A percentile compares a stretch with the other conserved stretches of the same genome.
phyloP scores from a whole-genome alignment of 495 filamentous ascomycete species.

The Lindgomyces ingoldianus region DNA sequence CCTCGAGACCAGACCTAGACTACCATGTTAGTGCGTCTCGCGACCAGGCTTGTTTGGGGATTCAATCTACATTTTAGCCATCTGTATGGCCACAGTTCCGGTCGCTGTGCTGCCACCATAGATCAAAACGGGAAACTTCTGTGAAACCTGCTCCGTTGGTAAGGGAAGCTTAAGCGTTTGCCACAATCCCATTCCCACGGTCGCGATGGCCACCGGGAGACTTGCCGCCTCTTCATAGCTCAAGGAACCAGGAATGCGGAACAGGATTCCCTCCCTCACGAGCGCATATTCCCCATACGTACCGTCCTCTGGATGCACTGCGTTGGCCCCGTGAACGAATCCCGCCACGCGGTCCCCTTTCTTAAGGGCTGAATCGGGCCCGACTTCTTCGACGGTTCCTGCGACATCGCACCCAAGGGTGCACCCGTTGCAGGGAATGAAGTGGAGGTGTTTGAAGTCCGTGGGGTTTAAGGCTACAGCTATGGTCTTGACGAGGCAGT shows the following conservation, averaged over 20 bases:
- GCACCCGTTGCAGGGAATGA: constrained; percentile 31
- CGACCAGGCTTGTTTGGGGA: too few species aligned
- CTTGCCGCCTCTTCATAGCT: constrained; percentile 57
- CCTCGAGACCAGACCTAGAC: constrained; percentile 14
- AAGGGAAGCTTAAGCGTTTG: constrained; percentile 48
- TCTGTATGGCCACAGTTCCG: constrained; percentile 58
- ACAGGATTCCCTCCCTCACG: constrained; percentile 52
- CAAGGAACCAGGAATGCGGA: constrained; percentile 56
- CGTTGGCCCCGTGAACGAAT: background rate
- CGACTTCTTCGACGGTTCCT: constrained; percentile 56
- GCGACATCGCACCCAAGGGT: constrained; percentile 58
- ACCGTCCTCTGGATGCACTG: background rate
- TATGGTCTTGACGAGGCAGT: constrained; percentile 48
- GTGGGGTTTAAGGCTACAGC: constrained; percentile 58
- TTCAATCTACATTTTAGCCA: constrained; percentile 49
- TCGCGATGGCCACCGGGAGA: constrained; percentile 55
- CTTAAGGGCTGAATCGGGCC: constrained; percentile 36
- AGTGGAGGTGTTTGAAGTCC: constrained; percentile 58
- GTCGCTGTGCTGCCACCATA: constrained; percentile 53
- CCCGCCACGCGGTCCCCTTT: background rate
- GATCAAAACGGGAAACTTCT: constrained; percentile 48
- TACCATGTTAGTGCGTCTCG: too few species aligned
- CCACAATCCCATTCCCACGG: constrained; percentile 50
- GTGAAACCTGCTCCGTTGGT: constrained; percentile 33
- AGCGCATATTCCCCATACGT: constrained; percentile 30